Evolutionary conservation across 1,284 basidiomycete species (phyloP).

Genomic region (Inonotus obliquus): DNA sequence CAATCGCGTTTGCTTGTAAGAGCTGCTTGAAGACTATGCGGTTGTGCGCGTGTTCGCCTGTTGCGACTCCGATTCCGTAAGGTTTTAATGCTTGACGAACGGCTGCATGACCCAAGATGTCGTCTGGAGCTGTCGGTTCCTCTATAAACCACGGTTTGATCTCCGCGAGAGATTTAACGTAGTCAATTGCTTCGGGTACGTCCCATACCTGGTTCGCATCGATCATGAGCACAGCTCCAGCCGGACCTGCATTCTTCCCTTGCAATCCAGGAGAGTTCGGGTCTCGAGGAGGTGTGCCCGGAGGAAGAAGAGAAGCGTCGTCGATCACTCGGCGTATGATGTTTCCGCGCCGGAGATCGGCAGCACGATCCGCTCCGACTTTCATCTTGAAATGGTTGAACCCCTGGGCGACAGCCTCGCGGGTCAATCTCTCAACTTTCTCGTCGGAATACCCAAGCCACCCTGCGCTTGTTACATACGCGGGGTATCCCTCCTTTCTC

Average conservation of each 20-base stretch:
- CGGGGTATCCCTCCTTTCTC: conserved; percentile 74
- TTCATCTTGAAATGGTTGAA: conserved; percentile 99
- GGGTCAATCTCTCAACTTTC: conserved; percentile 83
- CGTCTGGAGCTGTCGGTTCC: conserved; percentile 92
- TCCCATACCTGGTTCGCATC: conserved; percentile 99
- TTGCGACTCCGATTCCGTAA: conserved; percentile 88
- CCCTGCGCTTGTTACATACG: conserved; percentile 92
- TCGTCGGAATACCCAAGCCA: conserved; percentile 93
- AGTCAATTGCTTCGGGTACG: conserved; percentile 88
- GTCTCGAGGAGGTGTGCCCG: conserved; percentile 51
- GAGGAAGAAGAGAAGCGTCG: conserved; percentile 70
- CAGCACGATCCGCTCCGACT: conserved; percentile 79
- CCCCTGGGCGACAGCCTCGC: conserved; percentile 78
- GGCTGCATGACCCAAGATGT: conserved; percentile 80
- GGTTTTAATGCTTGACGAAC: conserved; percentile 79
- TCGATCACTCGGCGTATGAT: conserved; percentile 94
- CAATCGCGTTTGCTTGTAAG: conserved; percentile 88
- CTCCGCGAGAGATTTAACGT: conserved; percentile 75
- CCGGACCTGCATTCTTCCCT: conserved; percentile 93
- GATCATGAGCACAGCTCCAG: conserved; percentile 93
- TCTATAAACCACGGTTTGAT: conserved; percentile 98
- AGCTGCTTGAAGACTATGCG: conserved; percentile 98
- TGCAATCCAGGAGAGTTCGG: conserved; percentile 58
- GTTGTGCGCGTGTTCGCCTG: conserved; percentile 95
- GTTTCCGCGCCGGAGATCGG: conserved; percentile 82